Evolutionary conservation across 2,329 filamentous ascomycete species (phyloP), one percentile per base, ranked within the genome.

Genomic region (Neofusicoccum cordaticola): DNA sequence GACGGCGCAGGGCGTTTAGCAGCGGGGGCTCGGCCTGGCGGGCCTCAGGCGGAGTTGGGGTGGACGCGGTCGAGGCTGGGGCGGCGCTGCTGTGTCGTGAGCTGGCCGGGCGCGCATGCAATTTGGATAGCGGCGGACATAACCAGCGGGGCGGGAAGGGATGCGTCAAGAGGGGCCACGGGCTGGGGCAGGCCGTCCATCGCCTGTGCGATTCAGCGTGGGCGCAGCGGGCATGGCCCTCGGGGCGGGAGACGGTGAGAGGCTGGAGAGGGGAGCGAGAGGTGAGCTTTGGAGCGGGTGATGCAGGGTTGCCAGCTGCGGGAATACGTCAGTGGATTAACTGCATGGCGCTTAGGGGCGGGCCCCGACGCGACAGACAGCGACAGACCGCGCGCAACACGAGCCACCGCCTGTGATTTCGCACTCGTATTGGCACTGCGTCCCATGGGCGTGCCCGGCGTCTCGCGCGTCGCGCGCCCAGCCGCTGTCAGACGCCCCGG

Each of bases 261-360:
- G 58, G 47, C 58, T 44, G n/a, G 44, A 19, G 34, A 62, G 35
- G 44, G 15, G 44, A 44, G 48, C 9, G 37, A 17, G 12, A 27
- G 37, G 60, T 41, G 60, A 52, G 60, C 45, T 63, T 12, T 42
- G 13, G 44, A 22, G 42, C 22, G 41, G 56, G 41, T 19, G 56
- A 35, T 39, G 44, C 57, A 42, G 53, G 37, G 50, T 39, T 53
- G 34, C 19, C 34, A 13, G 50, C 50, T 53, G 50, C 37, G 41
- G 53, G 53, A 58, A 58, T 58, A 58, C 53, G 56, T 60, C 42
- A 60, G 56, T 60, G 41, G 56, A 39, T 60, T 47, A 37, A 47
- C 56, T 60, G 56, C 27, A 34, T 34, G 39, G 53, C 53, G 53
- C 39, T 17, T 60, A 60, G 42, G 56, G 56, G 56, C 41, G 42